Evolutionary conservation across 345 rosid species (phyloP), one percentile per base, ranked within the genome.

Genomic region (Euphorbia lathyris): DNA sequence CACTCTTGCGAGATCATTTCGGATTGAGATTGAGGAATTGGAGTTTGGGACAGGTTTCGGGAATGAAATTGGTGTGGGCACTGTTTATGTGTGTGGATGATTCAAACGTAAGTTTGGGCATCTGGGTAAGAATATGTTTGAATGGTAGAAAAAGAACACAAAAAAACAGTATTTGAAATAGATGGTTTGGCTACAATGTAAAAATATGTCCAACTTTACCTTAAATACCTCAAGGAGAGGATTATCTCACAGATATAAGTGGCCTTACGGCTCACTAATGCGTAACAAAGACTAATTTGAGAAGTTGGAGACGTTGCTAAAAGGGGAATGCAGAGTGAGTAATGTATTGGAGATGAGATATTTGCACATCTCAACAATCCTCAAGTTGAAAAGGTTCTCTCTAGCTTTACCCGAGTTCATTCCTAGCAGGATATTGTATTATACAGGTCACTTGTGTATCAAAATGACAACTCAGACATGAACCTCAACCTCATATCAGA

Each of bases 81-180:
- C 78, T 9, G 48, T 78, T 43, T 56, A 78, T 58, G 0, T 62
- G 70, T 43, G 12, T 36, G 0, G 59, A 29, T 8, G 77, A 75
- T 68, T 70, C 69, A 47, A 84, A 74, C 0, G 23, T 38, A 84
- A 32, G 57, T 77, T 84, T 53, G 87, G 85, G 79, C 79, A 84
- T 71, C 87, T 82, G 63, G 81, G 79, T 20, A 79, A 52, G 72
- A 75, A 82, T 27, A 17, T 42, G 2, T 23, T n/a, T n/a, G n/a
- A n/a, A n/a, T n/a, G n/a, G n/a, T n/a, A n/a, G n/a, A n/a, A n/a
- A n/a, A n/a, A n/a, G n/a, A n/a, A n/a, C n/a, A n/a, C n/a, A n/a
- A n/a, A n/a, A n/a, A n/a, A n/a, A n/a, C n/a, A n/a, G n/a, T n/a
- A n/a, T n/a, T n/a, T n/a, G n/a, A n/a, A n/a, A n/a, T n/a, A n/a